phyloP scores from a whole-genome alignment of 2,329 filamentous ascomycete genomes.

The Aspergillus sp. region DNA sequence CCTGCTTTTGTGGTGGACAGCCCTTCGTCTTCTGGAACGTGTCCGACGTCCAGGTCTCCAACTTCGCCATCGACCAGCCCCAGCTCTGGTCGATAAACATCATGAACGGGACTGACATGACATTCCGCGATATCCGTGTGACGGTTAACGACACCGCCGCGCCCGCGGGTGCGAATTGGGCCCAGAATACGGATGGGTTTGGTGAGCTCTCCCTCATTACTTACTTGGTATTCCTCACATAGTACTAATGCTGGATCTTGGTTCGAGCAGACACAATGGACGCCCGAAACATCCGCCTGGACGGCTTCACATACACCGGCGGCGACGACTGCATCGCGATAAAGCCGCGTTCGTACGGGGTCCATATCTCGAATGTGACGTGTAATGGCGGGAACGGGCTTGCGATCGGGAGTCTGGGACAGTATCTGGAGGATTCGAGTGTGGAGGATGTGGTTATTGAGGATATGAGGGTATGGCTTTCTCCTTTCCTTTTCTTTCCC shows the following conservation, averaged over 20 bases:
- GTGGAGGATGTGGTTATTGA: slow-evolving; percentile 56
- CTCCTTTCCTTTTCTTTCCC: no score
- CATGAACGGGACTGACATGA: slow-evolving; percentile 61
- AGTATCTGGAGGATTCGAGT: slow-evolving; percentile 59
- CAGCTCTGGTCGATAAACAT: slow-evolving; percentile 61
- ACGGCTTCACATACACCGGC: slow-evolving; percentile 59
- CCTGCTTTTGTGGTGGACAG: slow-evolving; percentile 21
- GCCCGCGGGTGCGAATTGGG: slow-evolving; percentile 59
- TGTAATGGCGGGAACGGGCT: slow-evolving; percentile 60
- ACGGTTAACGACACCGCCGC: slow-evolving; percentile 58
- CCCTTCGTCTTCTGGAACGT: slow-evolving; percentile 64
- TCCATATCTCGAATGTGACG: slow-evolving; percentile 56
- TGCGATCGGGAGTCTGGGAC: slow-evolving; percentile 58
- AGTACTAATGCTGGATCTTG: no score
- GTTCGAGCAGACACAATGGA: slow-evolving; percentile 56
- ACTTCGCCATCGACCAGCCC: slow-evolving; percentile 58
- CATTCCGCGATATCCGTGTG: slow-evolving; percentile 55
- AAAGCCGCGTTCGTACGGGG: slow-evolving; percentile 67
- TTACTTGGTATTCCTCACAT: not conserved
- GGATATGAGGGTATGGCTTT: slow-evolving; percentile 40
- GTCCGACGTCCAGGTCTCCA: slow-evolving; percentile 57
- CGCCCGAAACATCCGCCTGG: slow-evolving; percentile 53
- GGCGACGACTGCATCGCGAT: slow-evolving; percentile 66
- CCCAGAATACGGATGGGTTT: slow-evolving; percentile 63
- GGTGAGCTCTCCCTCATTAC: slow-evolving; percentile 27